phyloP scores from a whole-genome alignment of 345 rosid species.

The Leavenworthia alabamica region DNA sequence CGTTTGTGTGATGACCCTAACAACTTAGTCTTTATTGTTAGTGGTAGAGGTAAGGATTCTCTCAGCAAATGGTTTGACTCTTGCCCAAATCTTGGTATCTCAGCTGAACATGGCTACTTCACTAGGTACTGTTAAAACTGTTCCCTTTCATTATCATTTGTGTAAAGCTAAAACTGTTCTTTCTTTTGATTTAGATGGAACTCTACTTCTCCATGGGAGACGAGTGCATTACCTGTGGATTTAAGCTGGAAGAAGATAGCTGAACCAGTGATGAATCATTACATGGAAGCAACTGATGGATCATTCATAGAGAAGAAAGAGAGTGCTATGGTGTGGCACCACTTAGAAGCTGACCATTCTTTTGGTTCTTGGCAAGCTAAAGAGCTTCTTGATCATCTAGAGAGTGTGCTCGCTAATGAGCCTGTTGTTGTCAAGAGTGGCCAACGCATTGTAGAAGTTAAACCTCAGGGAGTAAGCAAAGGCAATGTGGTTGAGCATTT shows the following conservation, averaged over 20 bases:
- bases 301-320: constrained; percentile 74
- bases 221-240: constrained; percentile 33
- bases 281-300: constrained; percentile 75
- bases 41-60: constrained; percentile 76
- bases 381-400: constrained; percentile 83
- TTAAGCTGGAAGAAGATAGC: constrained; percentile 61
- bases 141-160: not conserved
- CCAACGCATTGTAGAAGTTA: constrained; percentile 73
- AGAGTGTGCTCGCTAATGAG: constrained; percentile 73
- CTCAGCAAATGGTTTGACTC: constrained; percentile 65
- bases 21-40: constrained; percentile 65
- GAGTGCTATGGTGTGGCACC: constrained; percentile 83
- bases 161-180: not conserved
- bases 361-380: constrained; percentile 74
- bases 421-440: constrained; percentile 86
- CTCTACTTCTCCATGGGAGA: constrained; percentile 53
- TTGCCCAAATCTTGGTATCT: constrained; percentile 58
- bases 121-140: constrained; percentile 41
- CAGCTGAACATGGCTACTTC: constrained; percentile 85
- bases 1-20: constrained; percentile 60
- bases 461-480: constrained; percentile 91
- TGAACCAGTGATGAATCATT: constrained; percentile 70
- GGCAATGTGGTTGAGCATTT: constrained; percentile 60
- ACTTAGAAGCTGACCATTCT: constrained; percentile 62
- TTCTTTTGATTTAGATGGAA: constrained; percentile 42